Evolutionary conservation across 2,329 filamentous ascomycete genomes (phyloP).

Genomic region (Pestalotiopsis sp.): DNA sequence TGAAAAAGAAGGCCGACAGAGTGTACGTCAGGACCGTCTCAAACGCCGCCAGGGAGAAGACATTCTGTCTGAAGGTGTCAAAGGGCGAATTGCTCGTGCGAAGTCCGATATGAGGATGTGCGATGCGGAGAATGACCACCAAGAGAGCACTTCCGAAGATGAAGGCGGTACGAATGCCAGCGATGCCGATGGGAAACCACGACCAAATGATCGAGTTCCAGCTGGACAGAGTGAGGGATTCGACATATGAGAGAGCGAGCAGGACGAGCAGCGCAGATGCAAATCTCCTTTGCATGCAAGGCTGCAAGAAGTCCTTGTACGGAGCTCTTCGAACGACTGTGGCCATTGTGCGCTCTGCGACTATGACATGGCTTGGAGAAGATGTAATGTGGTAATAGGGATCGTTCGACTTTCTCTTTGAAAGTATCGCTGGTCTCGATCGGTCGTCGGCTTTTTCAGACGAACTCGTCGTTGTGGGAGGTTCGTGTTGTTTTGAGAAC

Average conservation of each 20-base stretch:
- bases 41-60: constrained; percentile 61
- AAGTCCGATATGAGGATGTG: constrained; percentile 75
- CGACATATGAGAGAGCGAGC: constrained; percentile 71
- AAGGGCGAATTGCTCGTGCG: constrained; percentile 72
- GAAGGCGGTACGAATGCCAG: constrained; percentile 73
- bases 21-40: constrained; percentile 77
- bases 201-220: constrained; percentile 79
- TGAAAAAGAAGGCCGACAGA: constrained; percentile 78
- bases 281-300: constrained; percentile 85
- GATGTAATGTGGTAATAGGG: neutral
- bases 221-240: constrained; percentile 70
- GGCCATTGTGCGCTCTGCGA: constrained; percentile 51
- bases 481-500: neutral
- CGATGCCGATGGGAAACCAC: constrained; percentile 80
- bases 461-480: neutral
- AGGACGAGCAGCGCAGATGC: constrained; percentile 74
- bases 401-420: neutral
- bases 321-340: constrained; percentile 58
- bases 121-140: constrained; percentile 84
- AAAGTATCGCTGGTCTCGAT: neutral
- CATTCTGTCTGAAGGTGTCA: constrained; percentile 62
- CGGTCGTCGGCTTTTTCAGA: neutral
- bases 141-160: constrained; percentile 77
- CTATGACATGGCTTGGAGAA: constrained; percentile 6
- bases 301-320: constrained; percentile 91